phyloP scores from a whole-genome alignment of 2,329 filamentous ascomycete species.

The Helicocarpus griseus region DNA sequence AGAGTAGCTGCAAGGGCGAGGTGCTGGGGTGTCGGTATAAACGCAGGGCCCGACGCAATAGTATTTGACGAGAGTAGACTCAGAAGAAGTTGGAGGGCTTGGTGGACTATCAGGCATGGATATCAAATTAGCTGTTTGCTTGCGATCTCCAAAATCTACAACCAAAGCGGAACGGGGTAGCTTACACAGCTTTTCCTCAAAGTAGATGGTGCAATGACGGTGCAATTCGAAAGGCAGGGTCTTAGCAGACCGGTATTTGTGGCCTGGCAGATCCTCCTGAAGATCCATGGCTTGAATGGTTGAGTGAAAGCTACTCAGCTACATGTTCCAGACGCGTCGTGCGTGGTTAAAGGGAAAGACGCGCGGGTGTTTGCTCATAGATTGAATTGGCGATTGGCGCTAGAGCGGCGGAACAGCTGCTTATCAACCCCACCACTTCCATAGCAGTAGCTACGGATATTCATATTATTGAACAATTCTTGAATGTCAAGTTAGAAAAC shows the following conservation, averaged over 20 bases:
- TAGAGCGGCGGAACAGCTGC: neutral
- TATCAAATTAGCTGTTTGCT: neutral
- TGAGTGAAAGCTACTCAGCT: neutral
- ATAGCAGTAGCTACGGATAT: too few species aligned
- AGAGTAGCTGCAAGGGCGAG: constrained; percentile 71
- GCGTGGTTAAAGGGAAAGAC: neutral
- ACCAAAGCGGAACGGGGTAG: constrained; percentile 9
- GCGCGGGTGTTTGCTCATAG: neutral
- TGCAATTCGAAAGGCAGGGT: constrained; percentile 54
- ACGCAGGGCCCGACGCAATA: constrained; percentile 39
- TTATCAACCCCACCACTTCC: neutral
- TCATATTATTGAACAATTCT: too few species aligned
- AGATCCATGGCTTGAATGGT: neutral
- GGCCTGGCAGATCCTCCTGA: neutral
- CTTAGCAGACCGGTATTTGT: constrained; percentile 44
- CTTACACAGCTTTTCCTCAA: constrained; percentile 65
- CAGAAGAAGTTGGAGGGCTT: constrained; percentile 55
- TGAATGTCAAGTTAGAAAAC: too few species aligned
- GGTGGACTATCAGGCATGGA: constrained; percentile 32
- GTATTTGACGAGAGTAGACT: constrained; percentile 26
- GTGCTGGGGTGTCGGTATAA: constrained; percentile 60
- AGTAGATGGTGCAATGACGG: constrained; percentile 58
- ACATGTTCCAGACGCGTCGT: neutral
- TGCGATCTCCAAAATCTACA: neutral
- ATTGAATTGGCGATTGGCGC: neutral